Base-by-base conservation (phyloP, 2,329 filamentous ascomycete genomes). In the Alternaria arbusti region DNA sequence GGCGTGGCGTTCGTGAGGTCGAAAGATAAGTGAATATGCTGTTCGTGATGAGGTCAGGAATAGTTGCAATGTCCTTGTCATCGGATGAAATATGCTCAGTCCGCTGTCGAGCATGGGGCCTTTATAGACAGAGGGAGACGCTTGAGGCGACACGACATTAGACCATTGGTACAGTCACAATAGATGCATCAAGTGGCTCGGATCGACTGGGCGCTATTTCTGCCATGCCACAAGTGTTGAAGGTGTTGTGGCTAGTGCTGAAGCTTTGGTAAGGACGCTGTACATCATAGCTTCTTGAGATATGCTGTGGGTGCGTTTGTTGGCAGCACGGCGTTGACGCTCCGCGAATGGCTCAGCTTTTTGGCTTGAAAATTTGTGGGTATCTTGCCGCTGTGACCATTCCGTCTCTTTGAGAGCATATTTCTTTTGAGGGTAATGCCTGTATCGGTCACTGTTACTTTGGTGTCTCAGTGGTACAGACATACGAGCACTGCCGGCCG, bases 191-290 rank as follows among this genome's bases (percentile, higher is more conserved):
- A 17, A 28, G 12, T 9, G 17, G 23, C 23, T 45, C 32, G 30
- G 6, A 32, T 54, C 13, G 13, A 44, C 12, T 32, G 17, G 43
- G 28, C 52, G 36, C 25, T 36, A 9, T 25, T 28, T 25, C 26
- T 25, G 32, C 44, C 47, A 51, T 15, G 58, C 56, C 59, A 59
- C 61, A 55, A 32, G 25, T 54, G 47, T 36, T 56, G 30, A 22
- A 23, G 30, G 54, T 26, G n/a, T 54, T 50, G 58, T 64, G 22
- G n/a, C 30, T 47, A n/a, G 20, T 54, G n/a, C 26, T 52, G 20
- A 54, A 55, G 17, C 44, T 49, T 36, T 45, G 43, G 43, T 32
- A 62, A 26, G 3, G 45, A 59, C 30, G 50, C 51, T 49, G 60
- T 66, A 43, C 45, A 46, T 44, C 26, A 7, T 49, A 58, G 23